Evolutionary conservation across 257 asterid genomes (phyloP).

Genomic region (Scutellaria galericulata): DNA sequence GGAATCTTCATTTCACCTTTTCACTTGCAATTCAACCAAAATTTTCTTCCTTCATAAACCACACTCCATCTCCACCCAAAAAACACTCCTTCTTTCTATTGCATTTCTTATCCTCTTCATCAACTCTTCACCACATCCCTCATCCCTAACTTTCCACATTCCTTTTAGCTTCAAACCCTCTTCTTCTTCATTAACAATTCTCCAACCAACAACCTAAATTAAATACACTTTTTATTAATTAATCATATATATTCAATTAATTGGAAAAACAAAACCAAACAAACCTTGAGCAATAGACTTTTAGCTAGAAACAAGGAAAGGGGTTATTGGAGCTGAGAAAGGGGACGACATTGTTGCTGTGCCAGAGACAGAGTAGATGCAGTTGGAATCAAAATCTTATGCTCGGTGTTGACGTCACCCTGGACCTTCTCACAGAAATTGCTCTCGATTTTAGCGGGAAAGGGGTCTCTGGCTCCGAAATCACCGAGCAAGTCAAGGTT

Average conservation of each 20-base stretch:
- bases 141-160: too few species aligned
- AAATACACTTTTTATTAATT: too few species aligned
- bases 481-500: conserved; percentile 60
- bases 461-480: conserved; percentile 94
- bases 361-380: conserved; percentile 74
- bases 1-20: too few species aligned
- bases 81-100: too few species aligned
- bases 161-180: conserved; percentile 63
- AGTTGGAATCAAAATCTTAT: conserved; percentile 79
- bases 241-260: too few species aligned
- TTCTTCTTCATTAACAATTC: conserved; percentile 49
- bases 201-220: conserved; percentile 88
- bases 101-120: too few species aligned
- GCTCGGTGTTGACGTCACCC: conserved; percentile 71
- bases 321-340: conserved; percentile 53
- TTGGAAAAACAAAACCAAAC: too few species aligned
- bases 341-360: conserved; percentile 51
- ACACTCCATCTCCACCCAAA: too few species aligned
- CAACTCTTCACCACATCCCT: too few species aligned
- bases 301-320: conserved; percentile 58
- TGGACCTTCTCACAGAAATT: conserved; percentile 66
- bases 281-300: conserved; percentile 68
- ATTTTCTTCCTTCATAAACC: too few species aligned
- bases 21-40: too few species aligned
- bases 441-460: conserved; percentile 88